A percentile compares a stretch with the other conserved stretches of the same genome.
Conservation (phyloP, 2,329 filamentous ascomycete species). For the Ascomycota sp. region DNA sequence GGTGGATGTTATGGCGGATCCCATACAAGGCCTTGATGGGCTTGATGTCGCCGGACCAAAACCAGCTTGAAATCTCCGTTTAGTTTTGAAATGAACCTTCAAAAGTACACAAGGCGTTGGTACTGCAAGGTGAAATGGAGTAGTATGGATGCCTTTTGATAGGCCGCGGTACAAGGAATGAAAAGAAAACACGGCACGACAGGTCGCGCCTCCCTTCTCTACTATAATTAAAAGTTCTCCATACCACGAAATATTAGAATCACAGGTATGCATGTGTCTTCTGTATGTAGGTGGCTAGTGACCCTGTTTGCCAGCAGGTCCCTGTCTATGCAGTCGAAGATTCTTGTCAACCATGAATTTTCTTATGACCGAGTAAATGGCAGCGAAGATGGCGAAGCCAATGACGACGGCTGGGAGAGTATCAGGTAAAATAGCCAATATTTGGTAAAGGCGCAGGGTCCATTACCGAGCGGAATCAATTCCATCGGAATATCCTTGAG, state of each 20-base stretch:
- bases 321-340: constrained; percentile 64
- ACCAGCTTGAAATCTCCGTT: constrained; percentile 32
- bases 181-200: no score
- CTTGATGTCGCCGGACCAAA: constrained; percentile 88
- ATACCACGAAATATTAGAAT: background rate
- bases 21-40: constrained; percentile 89
- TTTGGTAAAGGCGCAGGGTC: background rate
- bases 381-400: constrained; percentile 62
- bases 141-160: no score
- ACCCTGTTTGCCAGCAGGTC: constrained; percentile 19
- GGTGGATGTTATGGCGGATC: constrained; percentile 46
- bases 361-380: constrained; percentile 58
- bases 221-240: no score
- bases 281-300: constrained; percentile 6
- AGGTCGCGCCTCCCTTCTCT: no score
- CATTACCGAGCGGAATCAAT: constrained; percentile 76
- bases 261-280: background rate
- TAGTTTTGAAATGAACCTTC: background rate
- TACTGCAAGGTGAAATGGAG: constrained; percentile 13
- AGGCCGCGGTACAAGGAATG: no score
- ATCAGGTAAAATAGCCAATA: background rate
- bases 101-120: constrained; percentile 23
- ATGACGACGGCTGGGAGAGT: constrained; percentile 54
- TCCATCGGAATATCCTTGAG: constrained; percentile 83
- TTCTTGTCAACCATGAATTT: constrained; percentile 85